Conservation (phyloP, 176 grass and related monocot species). For the Aechmea fasciata region DNA sequence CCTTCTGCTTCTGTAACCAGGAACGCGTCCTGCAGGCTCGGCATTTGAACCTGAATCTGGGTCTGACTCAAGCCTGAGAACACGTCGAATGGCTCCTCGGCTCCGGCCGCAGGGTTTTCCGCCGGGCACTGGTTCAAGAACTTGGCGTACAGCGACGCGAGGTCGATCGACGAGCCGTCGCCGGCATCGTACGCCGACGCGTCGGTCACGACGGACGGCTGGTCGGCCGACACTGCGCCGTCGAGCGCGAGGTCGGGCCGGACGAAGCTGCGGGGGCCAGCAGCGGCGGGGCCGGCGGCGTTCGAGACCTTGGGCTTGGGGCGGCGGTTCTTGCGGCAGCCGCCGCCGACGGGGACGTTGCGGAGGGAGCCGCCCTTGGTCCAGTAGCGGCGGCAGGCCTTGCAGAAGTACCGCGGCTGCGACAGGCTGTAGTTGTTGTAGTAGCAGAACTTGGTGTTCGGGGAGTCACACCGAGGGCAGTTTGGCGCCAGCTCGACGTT, state of each 20-base stretch:
- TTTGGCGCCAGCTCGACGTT: slow-evolving; percentile 51
- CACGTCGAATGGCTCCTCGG: slow-evolving; percentile 36
- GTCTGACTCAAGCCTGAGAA: slow-evolving; percentile 11
- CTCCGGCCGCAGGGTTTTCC: not conserved
- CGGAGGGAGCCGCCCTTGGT: slow-evolving; percentile 90
- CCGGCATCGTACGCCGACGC: not conserved
- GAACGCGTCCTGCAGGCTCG: slow-evolving; percentile 21
- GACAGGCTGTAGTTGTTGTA: slow-evolving; percentile 98
- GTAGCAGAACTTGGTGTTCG: slow-evolving; percentile 98
- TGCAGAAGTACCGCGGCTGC: slow-evolving; percentile 97
- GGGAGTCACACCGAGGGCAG: slow-evolving; percentile 76
- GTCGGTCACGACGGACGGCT: slow-evolving; percentile 7
- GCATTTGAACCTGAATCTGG: slow-evolving; percentile 17
- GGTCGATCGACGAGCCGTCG: slow-evolving; percentile 46
- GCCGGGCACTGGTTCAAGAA: slow-evolving; percentile 28
- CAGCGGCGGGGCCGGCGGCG: not conserved
- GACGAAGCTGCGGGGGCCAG: slow-evolving; percentile 15
- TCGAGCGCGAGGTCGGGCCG: slow-evolving; percentile 67
- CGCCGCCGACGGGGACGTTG: slow-evolving; percentile 75
- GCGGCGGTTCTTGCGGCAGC: slow-evolving; percentile 69
- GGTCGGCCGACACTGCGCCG: slow-evolving; percentile 35
- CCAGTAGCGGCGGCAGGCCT: slow-evolving; percentile 85
- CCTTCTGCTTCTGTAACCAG: not conserved
- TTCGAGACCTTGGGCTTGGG: slow-evolving; percentile 29
- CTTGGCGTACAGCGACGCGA: slow-evolving; percentile 60